These are phyloP conservation scores for Litsea cubeba DNA, from an alignment of 164 flowering plant species.

Conservation along the genomic window DNA sequence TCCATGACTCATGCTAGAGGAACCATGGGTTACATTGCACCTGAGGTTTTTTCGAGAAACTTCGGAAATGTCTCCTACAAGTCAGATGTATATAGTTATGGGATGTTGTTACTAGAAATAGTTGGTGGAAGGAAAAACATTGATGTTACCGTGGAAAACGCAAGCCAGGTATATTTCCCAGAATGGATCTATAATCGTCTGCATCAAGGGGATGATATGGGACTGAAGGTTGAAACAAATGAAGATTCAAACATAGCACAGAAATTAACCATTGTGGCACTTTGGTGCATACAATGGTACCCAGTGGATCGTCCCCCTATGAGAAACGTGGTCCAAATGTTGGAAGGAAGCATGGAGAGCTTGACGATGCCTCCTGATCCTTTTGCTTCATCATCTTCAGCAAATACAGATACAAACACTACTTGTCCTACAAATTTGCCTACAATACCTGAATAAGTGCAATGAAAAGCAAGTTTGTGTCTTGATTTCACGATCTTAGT, in stretches of 20 bases:
- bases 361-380: slow-evolving; percentile 6
- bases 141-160: neutral
- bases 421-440: neutral
- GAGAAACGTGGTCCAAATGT: slow-evolving; percentile 8
- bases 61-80: slow-evolving; percentile 9
- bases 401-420: too few species aligned
- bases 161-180: slow-evolving; percentile 8
- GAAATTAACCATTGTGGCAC: slow-evolving; percentile 2
- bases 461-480: too few species aligned
- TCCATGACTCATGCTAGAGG: slow-evolving; percentile 5
- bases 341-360: neutral
- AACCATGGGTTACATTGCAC: slow-evolving; percentile 12
- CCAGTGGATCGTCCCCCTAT: slow-evolving; percentile 5
- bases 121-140: slow-evolving; percentile 6
- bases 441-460: too few species aligned
- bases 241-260: neutral
- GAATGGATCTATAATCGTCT: slow-evolving; percentile 9
- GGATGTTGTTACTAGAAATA: slow-evolving; percentile 11
- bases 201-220: neutral
- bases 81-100: slow-evolving; percentile 12
- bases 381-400: neutral
- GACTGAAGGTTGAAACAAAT: neutral
- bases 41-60: slow-evolving; percentile 7
- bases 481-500: too few species aligned
- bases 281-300: slow-evolving; percentile 11